Evolutionary conservation across 2,329 filamentous ascomycete genomes (phyloP).

Genomic region (Elsinoe batatas): DNA sequence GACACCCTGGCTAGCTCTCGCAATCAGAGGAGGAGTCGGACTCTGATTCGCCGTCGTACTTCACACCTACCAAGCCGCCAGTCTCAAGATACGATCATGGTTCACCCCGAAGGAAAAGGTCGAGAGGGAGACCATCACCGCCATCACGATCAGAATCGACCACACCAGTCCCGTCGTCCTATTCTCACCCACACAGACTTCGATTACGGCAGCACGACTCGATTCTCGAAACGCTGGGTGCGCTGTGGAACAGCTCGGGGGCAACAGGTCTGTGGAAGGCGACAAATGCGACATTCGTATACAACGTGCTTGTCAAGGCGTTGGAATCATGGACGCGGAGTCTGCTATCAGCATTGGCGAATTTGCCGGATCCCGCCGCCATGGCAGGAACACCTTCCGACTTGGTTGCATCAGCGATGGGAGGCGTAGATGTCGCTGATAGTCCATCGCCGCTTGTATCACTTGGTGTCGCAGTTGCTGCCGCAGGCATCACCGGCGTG

Average conservation of each 20-base stretch:
- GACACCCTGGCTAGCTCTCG: neutral
- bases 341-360: constrained; percentile 80
- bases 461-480: constrained; percentile 59
- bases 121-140: constrained; percentile 34
- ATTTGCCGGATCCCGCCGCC: constrained; percentile 71
- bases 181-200: constrained; percentile 50
- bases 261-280: constrained; percentile 91
- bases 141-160: constrained; percentile 28
- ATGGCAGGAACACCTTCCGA: constrained; percentile 44
- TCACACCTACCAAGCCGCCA: constrained; percentile 58
- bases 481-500: constrained; percentile 62
- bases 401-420: constrained; percentile 30
- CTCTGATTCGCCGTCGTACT: constrained; percentile 64
- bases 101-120: constrained; percentile 36
- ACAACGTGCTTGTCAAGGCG: constrained; percentile 74
- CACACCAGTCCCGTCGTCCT: constrained; percentile 27
- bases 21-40: constrained; percentile 57
- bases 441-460: constrained; percentile 75
- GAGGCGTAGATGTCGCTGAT: constrained; percentile 69
- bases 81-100: constrained; percentile 15
- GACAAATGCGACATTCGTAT: constrained; percentile 85
- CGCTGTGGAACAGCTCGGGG: constrained; percentile 82
- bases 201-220: constrained; percentile 66
- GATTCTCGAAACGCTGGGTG: constrained; percentile 73
- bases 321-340: constrained; percentile 88